phyloP scores from a whole-genome alignment of 2,329 filamentous ascomycete species.

The Penicillium sp. region DNA sequence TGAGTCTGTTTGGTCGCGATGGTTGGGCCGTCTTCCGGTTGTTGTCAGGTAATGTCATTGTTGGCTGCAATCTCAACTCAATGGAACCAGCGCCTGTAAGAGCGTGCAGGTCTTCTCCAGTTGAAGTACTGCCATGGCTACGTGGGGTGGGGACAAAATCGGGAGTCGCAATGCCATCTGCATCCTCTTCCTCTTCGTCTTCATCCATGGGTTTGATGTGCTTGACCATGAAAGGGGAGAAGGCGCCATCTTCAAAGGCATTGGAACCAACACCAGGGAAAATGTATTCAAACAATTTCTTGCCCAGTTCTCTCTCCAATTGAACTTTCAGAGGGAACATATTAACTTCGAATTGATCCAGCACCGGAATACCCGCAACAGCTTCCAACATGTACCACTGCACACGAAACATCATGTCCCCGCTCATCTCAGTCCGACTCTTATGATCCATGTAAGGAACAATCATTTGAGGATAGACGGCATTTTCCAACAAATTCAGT shows the following conservation, averaged over 20 bases:
- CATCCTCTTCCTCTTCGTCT: slow-evolving; percentile 36
- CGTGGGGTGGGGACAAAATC: slow-evolving; percentile 36
- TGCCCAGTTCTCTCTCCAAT: slow-evolving; percentile 85
- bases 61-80: slow-evolving; percentile 78
- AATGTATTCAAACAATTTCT: slow-evolving; percentile 93
- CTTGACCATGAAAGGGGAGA: slow-evolving; percentile 51
- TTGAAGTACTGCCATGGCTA: slow-evolving; percentile 32
- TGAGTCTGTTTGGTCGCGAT: slow-evolving; percentile 27
- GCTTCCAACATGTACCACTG: slow-evolving; percentile 99
- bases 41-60: slow-evolving; percentile 56
- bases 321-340: slow-evolving; percentile 92
- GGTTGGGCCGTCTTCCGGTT: slow-evolving; percentile 29
- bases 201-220: slow-evolving; percentile 49
- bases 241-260: slow-evolving; percentile 46
- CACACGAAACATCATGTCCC: slow-evolving; percentile 82
- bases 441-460: slow-evolving; percentile 76
- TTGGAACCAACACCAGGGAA: slow-evolving; percentile 75
- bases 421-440: slow-evolving; percentile 51
- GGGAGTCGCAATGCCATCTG: slow-evolving; percentile 50
- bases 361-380: slow-evolving; percentile 93
- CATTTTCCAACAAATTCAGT: slow-evolving; percentile 82
- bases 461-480: slow-evolving; percentile 94
- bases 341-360: slow-evolving; percentile 95
- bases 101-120: slow-evolving; percentile 48
- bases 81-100: slow-evolving; percentile 67